Base-by-base conservation (phyloP, 2,329 filamentous ascomycete genomes). In the Lasiodiplodia theobromae region DNA sequence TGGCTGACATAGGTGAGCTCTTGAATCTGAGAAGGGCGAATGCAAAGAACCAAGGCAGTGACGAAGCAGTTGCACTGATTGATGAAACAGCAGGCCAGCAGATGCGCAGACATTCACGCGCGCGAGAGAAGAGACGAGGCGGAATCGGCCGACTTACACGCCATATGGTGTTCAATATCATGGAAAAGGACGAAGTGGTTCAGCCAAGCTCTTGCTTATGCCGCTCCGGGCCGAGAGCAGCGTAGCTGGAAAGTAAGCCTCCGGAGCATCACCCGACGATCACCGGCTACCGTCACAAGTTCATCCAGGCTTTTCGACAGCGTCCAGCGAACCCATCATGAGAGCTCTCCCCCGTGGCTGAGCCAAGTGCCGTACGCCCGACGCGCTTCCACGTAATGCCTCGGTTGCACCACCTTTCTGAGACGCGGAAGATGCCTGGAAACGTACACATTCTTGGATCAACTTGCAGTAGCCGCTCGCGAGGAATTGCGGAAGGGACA, bases 401-500 rank as follows among this genome's bases (percentile, higher is more conserved):
- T 64, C 60, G 60, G 60, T 18, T 37, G 12, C n/a, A 23, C 18
- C 47, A 12, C 47, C 14, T 11, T 2, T 16, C 16, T 25, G 58
- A 16, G 11, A 34, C n/a, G 18, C 44, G 10, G 16, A 38, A 18
- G 14, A 10, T 37, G 58, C 40, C 58, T 64, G 60, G 60, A 34
- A 34, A 40, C 7, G 16, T n/a, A n/a, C 44, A 38, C 60, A 52
- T 52, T 25, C n/a, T 47, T 23, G 60, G 28, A 37, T 4, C 18
- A 31, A n/a, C 28, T 16, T 64, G 60, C 60, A 64, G 60, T 64
- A 64, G 60, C 31, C 31, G 60, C 47, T 53, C 60, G 60, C 60
- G 60, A 64, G 44, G 31, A 64, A 52, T 25, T 38, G 28, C 60
- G 60, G 60, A 47, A 52, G 16, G 14, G 6, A 47, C 18, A 31